Percentiles rank a stretch among this genome's conserved stretches.
These are phyloP conservation scores for Combretum micranthum DNA, from an alignment of 345 rosid genomes.

Conservation along the genomic window DNA sequence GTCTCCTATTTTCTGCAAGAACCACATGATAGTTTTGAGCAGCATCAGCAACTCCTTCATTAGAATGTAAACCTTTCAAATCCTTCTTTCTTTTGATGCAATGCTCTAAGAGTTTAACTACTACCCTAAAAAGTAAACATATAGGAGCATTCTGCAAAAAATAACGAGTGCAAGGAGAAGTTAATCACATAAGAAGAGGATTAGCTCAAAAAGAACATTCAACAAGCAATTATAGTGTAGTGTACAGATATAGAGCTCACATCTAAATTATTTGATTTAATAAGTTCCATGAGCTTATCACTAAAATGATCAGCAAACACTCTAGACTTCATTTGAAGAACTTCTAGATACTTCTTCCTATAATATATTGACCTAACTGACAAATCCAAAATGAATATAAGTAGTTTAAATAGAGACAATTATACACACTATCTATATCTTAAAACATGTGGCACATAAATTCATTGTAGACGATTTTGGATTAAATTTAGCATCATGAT, in stretches of 20 bases:
- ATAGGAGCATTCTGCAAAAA: slow-evolving; percentile 62
- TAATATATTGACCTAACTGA: slow-evolving; percentile 11
- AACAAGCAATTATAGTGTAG: slow-evolving; percentile 4
- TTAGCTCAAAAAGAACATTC: not conserved
- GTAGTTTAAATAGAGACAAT: too few relatives aligned
- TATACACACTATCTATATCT: too few relatives aligned
- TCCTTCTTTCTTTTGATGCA: slow-evolving; percentile 58
- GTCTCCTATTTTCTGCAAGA: too few relatives aligned
- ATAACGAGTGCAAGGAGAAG: too few relatives aligned
- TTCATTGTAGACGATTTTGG: too few relatives aligned
- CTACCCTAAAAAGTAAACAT: slow-evolving; percentile 51
- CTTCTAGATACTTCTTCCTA: slow-evolving; percentile 29
- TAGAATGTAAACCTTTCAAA: slow-evolving; percentile 37
- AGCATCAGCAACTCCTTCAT: slow-evolving; percentile 73
- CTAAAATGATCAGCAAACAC: slow-evolving; percentile 45
- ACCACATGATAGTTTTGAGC: slow-evolving; percentile 74
- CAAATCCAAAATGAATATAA: too few relatives aligned
- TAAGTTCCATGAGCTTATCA: slow-evolving; percentile 46
- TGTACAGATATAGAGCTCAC: slow-evolving; percentile 35
- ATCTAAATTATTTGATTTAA: slow-evolving; percentile 55
- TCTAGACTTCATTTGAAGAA: slow-evolving; percentile 37
- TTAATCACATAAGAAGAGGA: not conserved
- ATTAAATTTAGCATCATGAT: too few relatives aligned
- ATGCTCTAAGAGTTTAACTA: slow-evolving; percentile 62
- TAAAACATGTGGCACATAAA: too few relatives aligned